A percentile compares a stretch with the other conserved stretches of the same genome.
Evolutionary conservation across 2,329 filamentous ascomycete species (phyloP).

Genomic region (Aspergillus sp.): DNA sequence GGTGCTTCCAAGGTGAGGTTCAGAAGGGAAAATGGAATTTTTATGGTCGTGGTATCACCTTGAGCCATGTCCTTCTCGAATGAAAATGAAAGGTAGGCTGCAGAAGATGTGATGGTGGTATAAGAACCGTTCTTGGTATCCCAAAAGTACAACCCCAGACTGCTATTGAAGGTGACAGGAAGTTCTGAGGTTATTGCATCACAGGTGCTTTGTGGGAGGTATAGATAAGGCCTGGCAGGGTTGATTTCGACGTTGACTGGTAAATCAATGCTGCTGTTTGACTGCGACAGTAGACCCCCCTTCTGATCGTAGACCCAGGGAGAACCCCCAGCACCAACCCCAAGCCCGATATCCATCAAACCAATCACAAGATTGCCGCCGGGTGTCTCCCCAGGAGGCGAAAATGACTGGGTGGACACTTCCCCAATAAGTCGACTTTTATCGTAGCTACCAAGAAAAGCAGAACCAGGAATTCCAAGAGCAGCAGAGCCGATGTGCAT

Average conservation of each 20-base stretch:
- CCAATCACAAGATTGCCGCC: conserved; percentile 9
- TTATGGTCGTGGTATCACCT: conserved; percentile 11
- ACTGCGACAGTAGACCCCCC: conserved; percentile 19
- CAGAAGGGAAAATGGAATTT: conserved; percentile 14
- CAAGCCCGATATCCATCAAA: conserved; percentile 36
- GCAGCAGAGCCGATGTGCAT: conserved; percentile 37
- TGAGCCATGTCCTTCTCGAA: conserved; percentile 11
- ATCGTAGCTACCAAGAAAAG: conserved; percentile 38
- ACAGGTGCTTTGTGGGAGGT: conserved; percentile 35
- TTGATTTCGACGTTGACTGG: conserved; percentile 11
- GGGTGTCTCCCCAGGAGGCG: conserved; percentile 6
- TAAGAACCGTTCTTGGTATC: conserved; percentile 22
- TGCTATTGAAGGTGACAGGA: conserved; percentile 30
- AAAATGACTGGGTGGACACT: conserved; percentile 11
- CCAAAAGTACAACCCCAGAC: conserved; percentile 38
- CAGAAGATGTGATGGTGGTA: conserved; percentile 10
- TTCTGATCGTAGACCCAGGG: conserved; percentile 28
- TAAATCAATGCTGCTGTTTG: conserved; percentile 20
- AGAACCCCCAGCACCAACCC: conserved; percentile 33
- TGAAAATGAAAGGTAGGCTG: conserved; percentile 16
- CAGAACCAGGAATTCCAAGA: conserved; percentile 26
- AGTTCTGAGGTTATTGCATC: conserved; percentile 32
- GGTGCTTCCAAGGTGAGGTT: conserved; percentile 16
- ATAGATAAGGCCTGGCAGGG: conserved; percentile 32
- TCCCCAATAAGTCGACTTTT: conserved; percentile 30